Evolutionary conservation across 2,329 filamentous ascomycete species (phyloP).

Genomic region (Ceratocystis cacaofunesta): DNA sequence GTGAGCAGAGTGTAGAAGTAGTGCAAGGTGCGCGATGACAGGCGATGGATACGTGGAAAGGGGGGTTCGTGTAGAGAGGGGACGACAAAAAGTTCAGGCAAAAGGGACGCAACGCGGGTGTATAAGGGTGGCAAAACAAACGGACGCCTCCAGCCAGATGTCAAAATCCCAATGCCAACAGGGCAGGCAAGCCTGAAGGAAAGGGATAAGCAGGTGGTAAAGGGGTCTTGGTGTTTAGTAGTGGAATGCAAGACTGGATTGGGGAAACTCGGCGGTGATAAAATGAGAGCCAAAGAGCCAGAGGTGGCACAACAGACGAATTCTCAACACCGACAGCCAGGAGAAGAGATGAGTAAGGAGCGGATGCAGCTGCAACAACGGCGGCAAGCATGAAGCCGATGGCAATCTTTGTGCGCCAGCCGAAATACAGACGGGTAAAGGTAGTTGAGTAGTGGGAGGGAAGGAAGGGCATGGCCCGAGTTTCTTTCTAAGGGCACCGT

Average conservation of each 20-base stretch:
- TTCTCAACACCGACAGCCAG: background rate
- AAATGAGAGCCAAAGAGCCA: background rate
- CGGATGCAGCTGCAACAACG: background rate
- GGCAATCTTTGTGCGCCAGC: background rate
- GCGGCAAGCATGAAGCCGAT: background rate
- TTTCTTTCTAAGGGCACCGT: background rate
- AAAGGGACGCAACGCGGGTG: background rate
- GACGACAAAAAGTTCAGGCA: background rate
- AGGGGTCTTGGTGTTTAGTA: background rate
- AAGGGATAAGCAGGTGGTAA: background rate
- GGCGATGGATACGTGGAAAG: background rate
- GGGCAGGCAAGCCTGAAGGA: background rate
- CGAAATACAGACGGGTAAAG: background rate
- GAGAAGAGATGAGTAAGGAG: background rate
- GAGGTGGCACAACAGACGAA: background rate
- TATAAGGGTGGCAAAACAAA: background rate
- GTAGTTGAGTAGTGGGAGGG: background rate
- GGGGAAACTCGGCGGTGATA: background rate
- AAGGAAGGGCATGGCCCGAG: background rate
- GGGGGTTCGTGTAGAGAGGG: background rate
- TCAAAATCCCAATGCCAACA: conserved; percentile 1
- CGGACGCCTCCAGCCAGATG: background rate
- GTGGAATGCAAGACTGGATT: background rate
- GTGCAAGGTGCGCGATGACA: background rate
- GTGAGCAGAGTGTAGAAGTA: background rate